These are phyloP conservation scores for Chaetothyriales sp. DNA, from an alignment of 2,329 filamentous ascomycete genomes.

Conservation along the genomic window DNA sequence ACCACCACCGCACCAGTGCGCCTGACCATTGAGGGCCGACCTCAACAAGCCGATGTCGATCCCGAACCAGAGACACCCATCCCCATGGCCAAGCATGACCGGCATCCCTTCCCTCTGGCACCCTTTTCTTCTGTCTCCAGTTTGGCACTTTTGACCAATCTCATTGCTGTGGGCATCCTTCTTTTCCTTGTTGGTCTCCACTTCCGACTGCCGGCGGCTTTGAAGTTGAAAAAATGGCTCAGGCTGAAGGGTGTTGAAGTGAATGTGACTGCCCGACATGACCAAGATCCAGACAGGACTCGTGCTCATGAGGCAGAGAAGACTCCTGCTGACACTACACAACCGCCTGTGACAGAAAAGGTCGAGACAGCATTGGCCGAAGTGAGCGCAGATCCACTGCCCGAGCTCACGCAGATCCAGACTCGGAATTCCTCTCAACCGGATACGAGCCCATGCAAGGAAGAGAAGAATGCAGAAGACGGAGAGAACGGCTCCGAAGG, in stretches of 20 bases:
- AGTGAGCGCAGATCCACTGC: background rate
- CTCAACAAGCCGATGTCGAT: slow-evolving; percentile 8
- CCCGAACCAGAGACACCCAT: slow-evolving; percentile 11
- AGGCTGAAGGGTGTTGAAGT: slow-evolving; percentile 11
- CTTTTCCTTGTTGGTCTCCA: slow-evolving; percentile 11
- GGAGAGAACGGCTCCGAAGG: slow-evolving; percentile 7
- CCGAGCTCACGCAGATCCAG: background rate
- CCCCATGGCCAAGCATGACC: background rate
- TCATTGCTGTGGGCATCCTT: slow-evolving; percentile 8
- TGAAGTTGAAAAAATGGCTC: slow-evolving; percentile 10
- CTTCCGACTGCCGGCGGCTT: slow-evolving; percentile 9
- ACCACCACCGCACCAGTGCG: slow-evolving; percentile 37
- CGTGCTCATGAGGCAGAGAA: background rate
- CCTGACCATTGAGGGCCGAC: slow-evolving; percentile 14
- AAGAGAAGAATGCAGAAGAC: background rate
- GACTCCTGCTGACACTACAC: background rate
- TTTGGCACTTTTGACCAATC: slow-evolving; percentile 1
- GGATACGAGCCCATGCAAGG: background rate
- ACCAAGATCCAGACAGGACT: slow-evolving; percentile 3
- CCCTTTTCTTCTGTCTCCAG: background rate
- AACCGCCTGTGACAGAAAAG: background rate
- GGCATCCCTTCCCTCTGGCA: slow-evolving; percentile 6
- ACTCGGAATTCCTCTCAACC: background rate
- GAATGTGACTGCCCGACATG: slow-evolving; percentile 3
- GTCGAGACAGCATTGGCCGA: background rate